Conservation (phyloP, 352 stramenopile species). For the Globisporangium acanthophoron region DNA sequence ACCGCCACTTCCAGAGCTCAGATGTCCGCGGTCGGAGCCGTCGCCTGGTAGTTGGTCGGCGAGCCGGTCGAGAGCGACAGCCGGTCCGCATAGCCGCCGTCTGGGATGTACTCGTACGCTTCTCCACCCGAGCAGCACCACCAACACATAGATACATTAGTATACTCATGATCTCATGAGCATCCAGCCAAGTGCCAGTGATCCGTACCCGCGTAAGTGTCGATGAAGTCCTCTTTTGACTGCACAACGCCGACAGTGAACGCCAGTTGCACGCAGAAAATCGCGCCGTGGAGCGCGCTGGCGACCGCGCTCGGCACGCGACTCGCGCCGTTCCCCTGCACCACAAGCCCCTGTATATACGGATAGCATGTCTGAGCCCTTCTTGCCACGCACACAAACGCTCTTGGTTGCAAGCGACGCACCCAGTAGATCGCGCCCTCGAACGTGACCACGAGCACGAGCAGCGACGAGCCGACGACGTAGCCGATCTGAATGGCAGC, state of each 20-base stretch:
- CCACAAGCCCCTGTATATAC: conserved; percentile 30
- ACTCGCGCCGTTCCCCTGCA: conserved; percentile 22
- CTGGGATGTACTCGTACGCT: conserved; percentile 85
- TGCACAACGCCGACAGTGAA: conserved; percentile 62
- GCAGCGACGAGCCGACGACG: conserved; percentile 55
- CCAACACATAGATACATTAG: not conserved
- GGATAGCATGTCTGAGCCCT: not conserved
- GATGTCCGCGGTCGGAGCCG: conserved; percentile 58
- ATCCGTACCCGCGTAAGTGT: conserved; percentile 68
- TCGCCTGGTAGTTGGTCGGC: conserved; percentile 53
- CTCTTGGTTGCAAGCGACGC: not conserved
- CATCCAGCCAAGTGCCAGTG: not conserved
- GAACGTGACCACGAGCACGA: conserved; percentile 66
- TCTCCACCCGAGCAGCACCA: not conserved
- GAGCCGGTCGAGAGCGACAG: conserved; percentile 32
- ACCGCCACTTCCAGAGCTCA: conserved; percentile 6
- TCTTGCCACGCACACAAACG: no score
- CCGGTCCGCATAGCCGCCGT: conserved; percentile 41
- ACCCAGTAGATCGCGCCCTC: conserved; percentile 72
- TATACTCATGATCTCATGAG: not conserved
- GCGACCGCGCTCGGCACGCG: conserved; percentile 39
- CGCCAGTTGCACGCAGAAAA: conserved; percentile 56
- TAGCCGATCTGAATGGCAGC: conserved; percentile 55
- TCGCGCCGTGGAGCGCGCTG: conserved; percentile 37
- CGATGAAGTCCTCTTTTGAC: conserved; percentile 80